Conservation (phyloP, 345 rosid species). For the Noccaea bulbosa region DNA sequence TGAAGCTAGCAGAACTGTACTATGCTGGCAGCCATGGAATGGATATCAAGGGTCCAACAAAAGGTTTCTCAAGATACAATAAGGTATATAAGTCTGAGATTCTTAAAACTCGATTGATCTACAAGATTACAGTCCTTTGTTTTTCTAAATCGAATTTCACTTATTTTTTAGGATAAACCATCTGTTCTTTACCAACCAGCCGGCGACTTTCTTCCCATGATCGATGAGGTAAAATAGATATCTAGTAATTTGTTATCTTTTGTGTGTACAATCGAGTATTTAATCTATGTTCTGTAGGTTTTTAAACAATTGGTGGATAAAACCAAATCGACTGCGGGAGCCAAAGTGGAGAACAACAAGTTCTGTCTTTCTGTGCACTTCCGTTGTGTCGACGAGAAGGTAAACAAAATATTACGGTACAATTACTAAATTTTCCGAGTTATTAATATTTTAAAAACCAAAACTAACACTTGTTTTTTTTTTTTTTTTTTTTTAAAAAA, state of each 20-base stretch:
- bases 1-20: constrained; percentile 77
- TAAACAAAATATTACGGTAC: constrained; percentile 18
- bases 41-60: constrained; percentile 96
- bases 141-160: not conserved
- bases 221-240: constrained; percentile 65
- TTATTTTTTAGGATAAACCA: constrained; percentile 49
- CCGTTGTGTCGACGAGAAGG: constrained; percentile 87
- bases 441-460: not conserved
- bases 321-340: constrained; percentile 77
- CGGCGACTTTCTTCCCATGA: constrained; percentile 81
- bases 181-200: constrained; percentile 85
- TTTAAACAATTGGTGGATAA: constrained; percentile 61
- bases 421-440: not conserved
- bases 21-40: constrained; percentile 99
- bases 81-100: constrained; percentile 44
- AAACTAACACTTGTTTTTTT: not conserved
- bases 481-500: not conserved
- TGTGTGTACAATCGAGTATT: not conserved
- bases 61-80: constrained; percentile 53
- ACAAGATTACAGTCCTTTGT: constrained; percentile 35
- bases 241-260: not conserved
- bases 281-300: constrained; percentile 48
- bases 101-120: not conserved
- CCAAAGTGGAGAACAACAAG: constrained; percentile 89
- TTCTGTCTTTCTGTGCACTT: constrained; percentile 92